These are phyloP conservation scores for Brassica rapa DNA, from an alignment of 345 rosid genomes.

Conservation along the genomic window DNA sequence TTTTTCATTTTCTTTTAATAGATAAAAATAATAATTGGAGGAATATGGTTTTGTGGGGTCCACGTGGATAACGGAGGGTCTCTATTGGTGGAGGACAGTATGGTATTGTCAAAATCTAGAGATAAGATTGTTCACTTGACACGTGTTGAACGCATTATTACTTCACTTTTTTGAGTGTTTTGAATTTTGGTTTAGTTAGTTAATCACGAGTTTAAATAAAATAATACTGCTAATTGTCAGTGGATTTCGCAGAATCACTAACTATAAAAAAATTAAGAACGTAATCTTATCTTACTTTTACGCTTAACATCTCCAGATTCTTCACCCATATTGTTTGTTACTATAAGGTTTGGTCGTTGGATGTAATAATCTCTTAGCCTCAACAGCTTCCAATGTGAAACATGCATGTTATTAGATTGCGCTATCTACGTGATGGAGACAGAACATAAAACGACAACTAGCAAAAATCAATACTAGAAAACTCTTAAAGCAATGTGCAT, in stretches of 20 bases:
- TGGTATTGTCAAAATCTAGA: slow-evolving; percentile 27
- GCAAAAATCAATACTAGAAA: slow-evolving; percentile 8
- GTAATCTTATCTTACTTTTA: slow-evolving; percentile 12
- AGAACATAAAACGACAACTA: neutral
- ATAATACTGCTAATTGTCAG: neutral
- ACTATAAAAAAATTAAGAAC: neutral
- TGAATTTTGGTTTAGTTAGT: neutral
- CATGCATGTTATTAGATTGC: neutral
- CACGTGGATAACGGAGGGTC: slow-evolving; percentile 44
- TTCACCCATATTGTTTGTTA: neutral
- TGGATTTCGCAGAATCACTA: slow-evolving; percentile 1
- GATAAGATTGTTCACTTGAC: slow-evolving; percentile 54
- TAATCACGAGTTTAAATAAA: neutral
- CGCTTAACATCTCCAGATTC: neutral
- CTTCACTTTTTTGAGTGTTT: neutral
- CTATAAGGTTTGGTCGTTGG: neutral
- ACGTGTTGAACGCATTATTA: slow-evolving; percentile 38
- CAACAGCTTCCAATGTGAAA: neutral
- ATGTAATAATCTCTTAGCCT: neutral
- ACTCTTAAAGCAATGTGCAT: neutral
- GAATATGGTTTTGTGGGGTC: slow-evolving; percentile 39
- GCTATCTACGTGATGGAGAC: slow-evolving; percentile 10
- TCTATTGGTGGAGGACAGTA: slow-evolving; percentile 35
- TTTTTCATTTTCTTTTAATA: neutral
- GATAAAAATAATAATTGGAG: neutral